Evolutionary conservation across 306 rosid genomes (phyloP), one percentile per base, ranked within the genome.

Genomic region (Rosa rugosa): DNA sequence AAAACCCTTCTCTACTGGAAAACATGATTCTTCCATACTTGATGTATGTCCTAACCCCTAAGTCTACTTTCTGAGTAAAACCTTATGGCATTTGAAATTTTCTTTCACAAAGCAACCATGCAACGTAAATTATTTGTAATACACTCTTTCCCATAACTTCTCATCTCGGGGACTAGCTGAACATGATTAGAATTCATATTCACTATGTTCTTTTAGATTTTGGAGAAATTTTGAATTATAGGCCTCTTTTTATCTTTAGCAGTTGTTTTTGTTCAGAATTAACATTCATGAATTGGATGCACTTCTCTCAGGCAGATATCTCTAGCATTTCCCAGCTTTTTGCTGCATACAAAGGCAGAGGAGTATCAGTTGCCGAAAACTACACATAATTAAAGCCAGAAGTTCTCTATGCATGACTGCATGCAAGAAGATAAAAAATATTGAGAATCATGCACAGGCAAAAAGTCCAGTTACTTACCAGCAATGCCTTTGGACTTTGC

Each of bases 21-120:
- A 90, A 79, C 18, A 85, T 84, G 93, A 92, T 88, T 65, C 83
- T 81, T 67, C 88, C 90, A 79, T 82, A 81, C 82, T 84, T 90
- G 44, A 87, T 82, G 93, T 90, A 36, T 9, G 93, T 79, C 18
- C 57, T 63, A 12, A 42, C 4, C 18, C 8, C 78, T 42, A 20
- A 66, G 16, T 16, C 68, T 75, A 45, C 45, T 44, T 44, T 8
- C 31, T 27, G 31, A 27, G 31, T 27, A 27, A 27, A 27, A 67
- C 40, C 17, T n/a, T 20, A 6, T 42, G 25, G 51, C 2, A 40
- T 63, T 63, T 63, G 38, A 16, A 63, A 31, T 47, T 47, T 47
- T 13, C 4, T 47, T 47, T 47, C 51, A 13, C 51, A 47, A 42
- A 42, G 44, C 6, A 41, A 41, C 44, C 44, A 41, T 41, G 44